Base-by-base conservation (phyloP, 306 rosid genomes). In the Coriaria nepalensis region DNA sequence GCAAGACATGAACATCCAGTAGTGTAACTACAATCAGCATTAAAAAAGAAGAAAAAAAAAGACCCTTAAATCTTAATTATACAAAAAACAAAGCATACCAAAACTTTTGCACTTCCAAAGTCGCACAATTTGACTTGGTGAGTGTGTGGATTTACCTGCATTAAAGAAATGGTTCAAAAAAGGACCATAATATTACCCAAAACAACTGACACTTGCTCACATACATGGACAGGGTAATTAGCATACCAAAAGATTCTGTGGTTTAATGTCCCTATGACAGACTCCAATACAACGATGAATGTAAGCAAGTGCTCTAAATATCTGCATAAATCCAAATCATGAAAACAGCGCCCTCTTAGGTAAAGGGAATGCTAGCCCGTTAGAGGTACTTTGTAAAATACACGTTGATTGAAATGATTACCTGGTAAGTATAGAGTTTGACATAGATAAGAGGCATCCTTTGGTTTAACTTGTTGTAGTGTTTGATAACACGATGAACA, bases 71-170 rank as follows among this genome's bases (percentile, higher is more conserved):
- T 20, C 29, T 20, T 20, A 20, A 20, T 20, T 20, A 20, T 20
- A 50, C 41, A 14, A 35, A 37, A 9, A 40, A 38, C 5, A 32
- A 43, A 64, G 20, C 83, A 56, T 74, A 88, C 96, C 96, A 88
- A 72, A 49, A 88, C 95, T 78, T 88, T 88, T 11, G 96, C 96
- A 68, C 96, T 88, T 59, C 96, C 96, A 57, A 88, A 88, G 71
- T 88, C 96, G 15, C 96, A 88, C 50, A 88, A 65, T 60, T 88
- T 88, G 66, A 88, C 94, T 69, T 88, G 96, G 73, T 88, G 96
- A 45, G 95, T 83, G 55, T 88, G 96, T 2, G 96, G 96, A 73
- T 88, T 88, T 66, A 88, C 96, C 95, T 88, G 72, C 66, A 64
- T 8, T 29, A 47, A 55, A 50, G n/a, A 59, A 44, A 33, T 33